Evolutionary conservation across 164 flowering plant genomes (phyloP).

Genomic region (Vitis amurensis): DNA sequence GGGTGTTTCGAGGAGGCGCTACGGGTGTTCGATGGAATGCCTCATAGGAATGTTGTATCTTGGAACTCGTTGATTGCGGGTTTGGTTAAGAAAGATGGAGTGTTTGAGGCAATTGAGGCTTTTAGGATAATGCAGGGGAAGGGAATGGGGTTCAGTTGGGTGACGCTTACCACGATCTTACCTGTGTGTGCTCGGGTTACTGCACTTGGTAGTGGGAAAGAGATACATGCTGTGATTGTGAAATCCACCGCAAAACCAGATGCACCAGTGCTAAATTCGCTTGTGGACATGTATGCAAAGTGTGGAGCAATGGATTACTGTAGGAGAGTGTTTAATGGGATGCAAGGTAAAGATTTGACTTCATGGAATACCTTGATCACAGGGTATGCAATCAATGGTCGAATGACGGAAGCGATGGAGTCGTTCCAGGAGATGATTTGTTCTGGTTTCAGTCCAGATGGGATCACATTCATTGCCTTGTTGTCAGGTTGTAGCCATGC

Average conservation of each 20-base stretch:
- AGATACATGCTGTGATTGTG: slow-evolving; percentile 43
- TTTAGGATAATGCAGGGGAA: slow-evolving; percentile 31
- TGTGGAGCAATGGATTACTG: slow-evolving; percentile 41
- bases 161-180: slow-evolving; percentile 35
- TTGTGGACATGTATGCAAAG: slow-evolving; percentile 49
- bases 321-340: slow-evolving; percentile 27
- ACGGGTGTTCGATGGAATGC: slow-evolving; percentile 43
- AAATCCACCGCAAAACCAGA: slow-evolving; percentile 26
- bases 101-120: slow-evolving; percentile 25
- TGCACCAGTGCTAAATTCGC: slow-evolving; percentile 30
- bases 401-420: slow-evolving; percentile 20
- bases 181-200: slow-evolving; percentile 30
- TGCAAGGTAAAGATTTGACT: slow-evolving; percentile 31
- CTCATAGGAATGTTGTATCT: slow-evolving; percentile 36
- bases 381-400: slow-evolving; percentile 44
- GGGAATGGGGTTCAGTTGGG: slow-evolving; percentile 41
- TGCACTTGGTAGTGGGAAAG: slow-evolving; percentile 31
- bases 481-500: slow-evolving; percentile 47
- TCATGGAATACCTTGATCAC: slow-evolving; percentile 42
- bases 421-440: slow-evolving; percentile 39
- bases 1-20: slow-evolving; percentile 30
- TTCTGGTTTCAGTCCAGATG: slow-evolving; percentile 26
- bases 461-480: slow-evolving; percentile 39
- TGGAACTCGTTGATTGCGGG: slow-evolving; percentile 41
- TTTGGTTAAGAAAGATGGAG: slow-evolving; percentile 14